Conservation (phyloP, 148 eudicot species). For the Agrostemma githago region DNA sequence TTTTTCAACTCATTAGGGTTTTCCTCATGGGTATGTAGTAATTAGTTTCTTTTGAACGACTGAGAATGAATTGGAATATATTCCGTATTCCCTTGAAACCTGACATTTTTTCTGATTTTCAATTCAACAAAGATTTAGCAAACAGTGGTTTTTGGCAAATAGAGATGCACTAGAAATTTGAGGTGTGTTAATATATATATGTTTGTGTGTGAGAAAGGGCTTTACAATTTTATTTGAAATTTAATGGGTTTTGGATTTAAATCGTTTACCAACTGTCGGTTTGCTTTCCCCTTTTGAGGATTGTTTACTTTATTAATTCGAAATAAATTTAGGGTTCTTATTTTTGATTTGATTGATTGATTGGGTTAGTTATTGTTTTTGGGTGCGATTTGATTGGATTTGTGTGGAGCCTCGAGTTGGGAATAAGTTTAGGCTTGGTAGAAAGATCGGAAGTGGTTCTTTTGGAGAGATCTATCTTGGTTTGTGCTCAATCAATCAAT, state of each 20-base stretch:
- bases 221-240: neutral
- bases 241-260: constrained; percentile 24
- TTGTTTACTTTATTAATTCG: neutral
- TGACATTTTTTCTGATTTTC: too few species aligned
- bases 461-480: constrained; percentile 86
- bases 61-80: too few species aligned
- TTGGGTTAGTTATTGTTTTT: neutral
- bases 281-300: constrained; percentile 9
- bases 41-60: too few species aligned
- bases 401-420: constrained; percentile 70
- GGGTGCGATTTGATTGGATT: constrained; percentile 13
- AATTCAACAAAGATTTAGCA: too few species aligned
- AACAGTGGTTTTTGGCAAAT: too few species aligned
- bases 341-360: neutral
- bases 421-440: constrained; percentile 68
- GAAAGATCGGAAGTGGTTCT: constrained; percentile 73
- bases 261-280: constrained; percentile 10
- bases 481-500: constrained; percentile 13
- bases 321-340: neutral
- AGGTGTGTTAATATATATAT: too few species aligned
- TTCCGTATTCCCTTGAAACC: too few species aligned
- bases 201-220: too few species aligned
- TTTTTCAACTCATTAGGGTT: too few species aligned
- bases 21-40: too few species aligned
- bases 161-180: too few species aligned